Conservation (phyloP, 2,329 filamentous ascomycete species). For the Colletotrichum sansevieriae region DNA sequence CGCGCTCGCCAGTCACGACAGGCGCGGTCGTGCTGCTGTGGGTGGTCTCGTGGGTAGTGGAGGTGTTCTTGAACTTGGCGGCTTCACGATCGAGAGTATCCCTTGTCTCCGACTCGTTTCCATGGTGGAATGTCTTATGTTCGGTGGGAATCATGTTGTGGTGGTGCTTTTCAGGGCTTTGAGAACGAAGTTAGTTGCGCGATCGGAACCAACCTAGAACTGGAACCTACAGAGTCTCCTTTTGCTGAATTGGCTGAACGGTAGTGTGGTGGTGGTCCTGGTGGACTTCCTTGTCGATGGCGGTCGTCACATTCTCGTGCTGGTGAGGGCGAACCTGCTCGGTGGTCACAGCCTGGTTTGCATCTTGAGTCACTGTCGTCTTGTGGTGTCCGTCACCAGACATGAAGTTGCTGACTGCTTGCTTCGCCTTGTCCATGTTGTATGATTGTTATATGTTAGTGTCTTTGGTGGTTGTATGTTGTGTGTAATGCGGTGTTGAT, state of each 20-base stretch:
- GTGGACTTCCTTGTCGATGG: slow-evolving; percentile 76
- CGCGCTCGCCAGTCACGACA: slow-evolving; percentile 47
- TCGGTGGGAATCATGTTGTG: slow-evolving; percentile 71
- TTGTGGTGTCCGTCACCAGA: slow-evolving; percentile 73
- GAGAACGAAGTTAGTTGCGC: not conserved
- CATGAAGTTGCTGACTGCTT: slow-evolving; percentile 72
- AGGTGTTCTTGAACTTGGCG: slow-evolving; percentile 48
- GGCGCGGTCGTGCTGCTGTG: slow-evolving; percentile 47
- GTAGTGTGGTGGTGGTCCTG: slow-evolving; percentile 80
- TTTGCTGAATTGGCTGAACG: slow-evolving; percentile 69
- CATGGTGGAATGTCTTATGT: slow-evolving; percentile 72
- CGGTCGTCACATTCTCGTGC: slow-evolving; percentile 73
- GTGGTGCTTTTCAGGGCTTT: slow-evolving; percentile 71
- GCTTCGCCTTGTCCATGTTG: slow-evolving; percentile 75
- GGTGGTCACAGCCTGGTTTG: slow-evolving; percentile 70
- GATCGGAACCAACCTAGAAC: rapidly evolving
- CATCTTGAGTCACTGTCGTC: slow-evolving; percentile 77
- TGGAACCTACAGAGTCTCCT: slow-evolving; percentile 58
- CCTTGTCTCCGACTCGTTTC: slow-evolving; percentile 62
- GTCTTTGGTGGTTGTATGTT: not conserved
- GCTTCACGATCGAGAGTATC: slow-evolving; percentile 65
- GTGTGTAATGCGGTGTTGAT: not conserved
- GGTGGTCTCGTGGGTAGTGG: slow-evolving; percentile 48
- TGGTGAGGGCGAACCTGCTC: slow-evolving; percentile 71
- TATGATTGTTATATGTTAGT: not conserved